A percentile compares a stretch with the other conserved stretches of the same genome.
Conservation (phyloP, 257 asterid genomes). For the Echium plantagineum region DNA sequence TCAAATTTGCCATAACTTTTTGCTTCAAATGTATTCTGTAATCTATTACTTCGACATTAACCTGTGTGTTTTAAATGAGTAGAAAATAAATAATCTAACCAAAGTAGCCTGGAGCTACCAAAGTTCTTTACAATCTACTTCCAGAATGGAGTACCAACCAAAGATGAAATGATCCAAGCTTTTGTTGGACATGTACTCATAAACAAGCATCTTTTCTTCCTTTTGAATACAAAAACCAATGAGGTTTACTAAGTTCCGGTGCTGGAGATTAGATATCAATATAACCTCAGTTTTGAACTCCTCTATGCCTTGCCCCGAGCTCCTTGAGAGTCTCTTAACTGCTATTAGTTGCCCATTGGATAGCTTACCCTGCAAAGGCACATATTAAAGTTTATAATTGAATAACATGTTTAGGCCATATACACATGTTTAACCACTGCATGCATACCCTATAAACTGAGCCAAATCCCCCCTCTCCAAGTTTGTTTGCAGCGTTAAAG, state of each 20-base stretch:
- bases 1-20: too few relatives aligned
- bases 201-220: slow-evolving; percentile 8
- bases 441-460: slow-evolving; percentile 28
- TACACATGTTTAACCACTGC: neutral
- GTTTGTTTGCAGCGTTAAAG: slow-evolving; percentile 20
- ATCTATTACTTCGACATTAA: too few relatives aligned
- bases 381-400: neutral
- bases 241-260: slow-evolving; percentile 12
- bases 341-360: slow-evolving; percentile 12
- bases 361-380: slow-evolving; percentile 1
- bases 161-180: slow-evolving; percentile 11
- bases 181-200: slow-evolving; percentile 12
- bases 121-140: too few relatives aligned
- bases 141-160: neutral
- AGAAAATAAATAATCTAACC: too few relatives aligned
- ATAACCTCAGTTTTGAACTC: slow-evolving; percentile 32
- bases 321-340: slow-evolving; percentile 7
- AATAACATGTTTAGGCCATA: neutral
- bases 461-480: slow-evolving; percentile 44
- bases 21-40: too few relatives aligned
- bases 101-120: too few relatives aligned
- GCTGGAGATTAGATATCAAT: slow-evolving; percentile 11
- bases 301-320: slow-evolving; percentile 12
- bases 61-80: too few relatives aligned
- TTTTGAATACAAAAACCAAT: slow-evolving; percentile 8